Evolutionary conservation across 805 yeast species (phyloP), one percentile per base, ranked within the genome.

Genomic region (Myxozyma geophila): DNA sequence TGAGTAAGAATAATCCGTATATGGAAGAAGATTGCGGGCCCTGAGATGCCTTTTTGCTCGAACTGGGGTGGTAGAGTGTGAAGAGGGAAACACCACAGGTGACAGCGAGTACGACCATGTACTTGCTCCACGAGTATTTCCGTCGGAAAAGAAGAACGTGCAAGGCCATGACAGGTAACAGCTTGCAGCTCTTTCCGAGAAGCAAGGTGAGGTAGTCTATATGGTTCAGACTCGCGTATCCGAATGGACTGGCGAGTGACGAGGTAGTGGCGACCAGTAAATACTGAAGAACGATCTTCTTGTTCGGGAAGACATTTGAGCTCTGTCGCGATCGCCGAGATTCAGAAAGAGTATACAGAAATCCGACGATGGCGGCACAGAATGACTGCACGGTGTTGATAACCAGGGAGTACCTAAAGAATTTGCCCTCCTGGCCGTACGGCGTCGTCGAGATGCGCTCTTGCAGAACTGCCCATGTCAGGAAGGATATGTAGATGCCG

Each of bases 391-490:
- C 78, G 23, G 85, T 75, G 68, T 90, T 90, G 64, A 92, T 84
- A n/a, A 91, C 81, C 62, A 90, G 81, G 0, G 98, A 92, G 0
- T 91, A 87, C 63, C 86, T 83, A 78, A 91, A 92, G 58, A 78
- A 80, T 36, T 79, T 81, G 15, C 75, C 72, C 37, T 83, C 82
- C 8, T 77, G 70, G 1, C 89, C 90, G 76, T 92, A 91, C 12
- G 89, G 83, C 52, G 86, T 87, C 1, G 92, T 85, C 13, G 92
- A 83, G 67, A 95, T 85, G 53, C 93, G 86, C 75, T 95, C 99
- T 73, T 95, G 98, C 12, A 95, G 83, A 43, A 90, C 82, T 0
- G 96, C 92, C 99, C 99, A 95, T 1, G 93, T 82, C 35, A 95
- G 77, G 71, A 95, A 95, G 54, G 97, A 88, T 1, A 84, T 85